Conservation (phyloP, 2,329 filamentous ascomycete genomes). For the Plectosphaerella sp. region DNA sequence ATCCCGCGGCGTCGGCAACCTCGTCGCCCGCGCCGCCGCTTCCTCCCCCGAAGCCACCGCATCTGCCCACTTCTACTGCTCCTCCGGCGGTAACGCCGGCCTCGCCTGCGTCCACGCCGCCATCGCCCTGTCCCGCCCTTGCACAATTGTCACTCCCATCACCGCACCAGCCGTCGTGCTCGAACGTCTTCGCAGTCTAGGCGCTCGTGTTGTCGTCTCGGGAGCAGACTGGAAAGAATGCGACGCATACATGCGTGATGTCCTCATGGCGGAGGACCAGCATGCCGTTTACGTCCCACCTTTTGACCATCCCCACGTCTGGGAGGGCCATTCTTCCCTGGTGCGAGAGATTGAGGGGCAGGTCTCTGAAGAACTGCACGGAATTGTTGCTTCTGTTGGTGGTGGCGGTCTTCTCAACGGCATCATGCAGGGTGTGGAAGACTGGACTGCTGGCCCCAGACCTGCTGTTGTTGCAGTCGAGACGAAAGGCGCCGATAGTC, state of each 20-base stretch:
- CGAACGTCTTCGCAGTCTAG: slow-evolving; percentile 63
- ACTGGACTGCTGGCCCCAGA: slow-evolving; percentile 24
- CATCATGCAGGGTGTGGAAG: slow-evolving; percentile 64
- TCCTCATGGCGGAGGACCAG: slow-evolving; percentile 48
- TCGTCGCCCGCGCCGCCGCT: slow-evolving; percentile 50
- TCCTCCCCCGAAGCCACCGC: slow-evolving; percentile 18
- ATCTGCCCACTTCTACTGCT: slow-evolving; percentile 69
- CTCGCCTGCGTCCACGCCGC: slow-evolving; percentile 76
- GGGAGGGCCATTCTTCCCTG: slow-evolving; percentile 60
- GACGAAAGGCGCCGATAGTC: slow-evolving; percentile 68
- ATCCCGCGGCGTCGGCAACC: slow-evolving; percentile 70
- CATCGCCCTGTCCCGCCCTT: slow-evolving; percentile 55
- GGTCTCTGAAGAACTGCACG: slow-evolving; percentile 49
- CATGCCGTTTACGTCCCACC: slow-evolving; percentile 62
- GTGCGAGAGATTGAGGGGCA: slow-evolving; percentile 45
- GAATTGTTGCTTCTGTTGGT: slow-evolving; percentile 72
- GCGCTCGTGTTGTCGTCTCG: slow-evolving; percentile 63
- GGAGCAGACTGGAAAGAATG: slow-evolving; percentile 68
- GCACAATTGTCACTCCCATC: slow-evolving; percentile 71
- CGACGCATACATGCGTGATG: slow-evolving; percentile 58
- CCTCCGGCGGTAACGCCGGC: slow-evolving; percentile 79
- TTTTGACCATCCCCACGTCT: slow-evolving; percentile 65
- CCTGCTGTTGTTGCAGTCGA: slow-evolving; percentile 67
- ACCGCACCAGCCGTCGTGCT: slow-evolving; percentile 67
- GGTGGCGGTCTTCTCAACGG: slow-evolving; percentile 79